Base-by-base conservation (phyloP, 163 green algal species). In the Chlamydomonas reinhardtii region DNA sequence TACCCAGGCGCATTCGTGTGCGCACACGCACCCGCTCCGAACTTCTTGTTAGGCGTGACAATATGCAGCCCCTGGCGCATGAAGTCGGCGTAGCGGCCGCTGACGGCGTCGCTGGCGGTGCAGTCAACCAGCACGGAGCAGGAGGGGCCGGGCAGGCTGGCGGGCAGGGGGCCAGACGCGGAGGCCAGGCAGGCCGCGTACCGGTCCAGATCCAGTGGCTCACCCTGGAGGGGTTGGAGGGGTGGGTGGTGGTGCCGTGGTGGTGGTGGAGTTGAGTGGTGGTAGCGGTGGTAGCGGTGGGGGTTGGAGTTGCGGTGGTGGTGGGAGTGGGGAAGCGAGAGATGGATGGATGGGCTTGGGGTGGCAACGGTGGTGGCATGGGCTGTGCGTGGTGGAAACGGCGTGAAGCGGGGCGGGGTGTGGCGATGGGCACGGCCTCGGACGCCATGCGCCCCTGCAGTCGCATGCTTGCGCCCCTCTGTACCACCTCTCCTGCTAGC, bases 21-120 rank as follows among this genome's bases (percentile, higher is more conserved):
- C 39, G 39, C 16, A 35, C 62, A 22, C 66, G 6, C 31, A 73
- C 94, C 94, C n/a, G 91, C 90, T 25, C 96, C 96, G 37, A 95
- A 89, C 90, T 96, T 97, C 89, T 99, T 99, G 92, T 99, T 99
- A 34, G 97, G 96, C 3, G 97, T 98, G 0, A 99, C 90, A 14
- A 99, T 89, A 86, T 99, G 96, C 32, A 98, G 92, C 11, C 96
- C 92, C 17, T 16, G 17, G 15, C 37, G 37, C 74, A 95, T 86
- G 89, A 91, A 95, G 32, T 39, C 48, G 4, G 54, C 8, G 80
- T 97, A 96, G 48, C 91, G 73, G 19, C 80, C 61, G 0, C 94
- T 89, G 34, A 95, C 87, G 11, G 61, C 76, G 0, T 95, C 90
- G 16, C 59, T 91, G 48, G 95, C 94, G 27, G 93, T 97, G 74